Conservation (phyloP, 345 rosid genomes). For the Draba incana region DNA sequence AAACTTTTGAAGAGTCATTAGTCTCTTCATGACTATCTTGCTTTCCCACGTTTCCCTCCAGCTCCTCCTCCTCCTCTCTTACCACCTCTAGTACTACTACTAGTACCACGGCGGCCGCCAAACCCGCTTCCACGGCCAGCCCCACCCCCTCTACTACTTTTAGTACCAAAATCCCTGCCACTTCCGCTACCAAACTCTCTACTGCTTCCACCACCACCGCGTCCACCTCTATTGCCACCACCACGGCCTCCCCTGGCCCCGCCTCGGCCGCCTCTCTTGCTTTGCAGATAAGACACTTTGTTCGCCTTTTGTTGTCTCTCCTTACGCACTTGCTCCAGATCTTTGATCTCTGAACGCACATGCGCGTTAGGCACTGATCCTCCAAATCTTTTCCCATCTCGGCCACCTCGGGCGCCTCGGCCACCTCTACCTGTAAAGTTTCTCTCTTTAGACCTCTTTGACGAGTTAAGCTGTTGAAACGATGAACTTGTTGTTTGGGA, state of each 20-base stretch:
- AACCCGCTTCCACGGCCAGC: conserved; percentile 2
- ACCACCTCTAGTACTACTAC: neutral
- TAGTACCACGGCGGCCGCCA: conserved; percentile 10
- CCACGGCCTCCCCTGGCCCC: conserved; percentile 36
- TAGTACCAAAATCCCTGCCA: conserved; percentile 5
- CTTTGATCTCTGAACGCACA: conserved; percentile 81
- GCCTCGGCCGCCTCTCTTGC: conserved; percentile 56
- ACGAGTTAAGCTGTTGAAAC: conserved; percentile 6
- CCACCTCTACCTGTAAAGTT: conserved; percentile 36
- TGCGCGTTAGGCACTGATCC: conserved; percentile 66
- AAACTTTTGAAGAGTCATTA: neutral
- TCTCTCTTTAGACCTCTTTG: conserved; percentile 11
- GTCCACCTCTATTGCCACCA: conserved; percentile 19
- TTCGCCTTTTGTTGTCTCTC: conserved; percentile 81
- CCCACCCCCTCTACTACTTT: conserved; percentile 47
- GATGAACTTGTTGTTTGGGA: neutral
- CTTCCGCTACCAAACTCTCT: conserved; percentile 44
- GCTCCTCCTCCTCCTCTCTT: conserved; percentile 26
- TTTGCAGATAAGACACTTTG: conserved; percentile 59
- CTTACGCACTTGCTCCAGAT: conserved; percentile 86
- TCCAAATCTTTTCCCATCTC: conserved; percentile 51
- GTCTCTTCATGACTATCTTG: conserved; percentile 25
- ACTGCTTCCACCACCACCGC: conserved; percentile 20
- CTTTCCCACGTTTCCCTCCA: conserved; percentile 41
- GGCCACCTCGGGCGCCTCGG: conserved; percentile 39